Evolutionary conservation across 1,284 basidiomycete species (phyloP), one percentile per base, ranked within the genome.

Genomic region (Entoloma clypeatum): DNA sequence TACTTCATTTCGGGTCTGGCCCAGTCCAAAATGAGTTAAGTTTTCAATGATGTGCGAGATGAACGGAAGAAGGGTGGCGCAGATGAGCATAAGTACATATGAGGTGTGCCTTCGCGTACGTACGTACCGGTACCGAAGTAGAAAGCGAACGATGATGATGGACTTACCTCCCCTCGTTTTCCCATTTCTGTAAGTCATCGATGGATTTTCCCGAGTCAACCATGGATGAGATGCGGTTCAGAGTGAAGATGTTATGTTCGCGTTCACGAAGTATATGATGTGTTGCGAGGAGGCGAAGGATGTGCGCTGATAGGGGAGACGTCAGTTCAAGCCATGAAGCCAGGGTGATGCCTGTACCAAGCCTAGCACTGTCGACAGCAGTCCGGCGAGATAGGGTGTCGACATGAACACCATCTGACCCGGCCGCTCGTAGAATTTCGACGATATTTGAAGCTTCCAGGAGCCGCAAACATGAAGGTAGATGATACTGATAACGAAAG

Each of bases 191-290:
- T 17, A 69, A 39, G n/a, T 67, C 54, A 8, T 57, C 48, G n/a
- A 64, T 61, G 2, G 61, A 56, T 57, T 81, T 82, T 7, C 81
- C 79, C 1, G 75, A 79, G 51, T 85, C 81, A 5, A 86, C 62
- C n/a, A 77, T 62, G 4, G 76, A 77, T 2, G 79, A 78, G 38
- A 85, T 67, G 13, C 82, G 72, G 51, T 81, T 86, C 39, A 75
- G 69, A 3, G 81, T 68, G 51, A 87, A 87, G 1, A 79, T 75
- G 51, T 86, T 75, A 5, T 81, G 82, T 8, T 69, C 63, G 2
- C 75, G 65, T 59, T 87, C 84, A 23, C 71, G 66, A 19, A 81
- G 66, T 37, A 86, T 71, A 54, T 86, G 84, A 53, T 85, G 81
- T 0, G 82, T 85, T 9, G 81, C 79, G 21, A 87, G 71, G 13